Base-by-base conservation (phyloP, 2,329 filamentous ascomycete species). In the Nigrograna mackinnonii region DNA sequence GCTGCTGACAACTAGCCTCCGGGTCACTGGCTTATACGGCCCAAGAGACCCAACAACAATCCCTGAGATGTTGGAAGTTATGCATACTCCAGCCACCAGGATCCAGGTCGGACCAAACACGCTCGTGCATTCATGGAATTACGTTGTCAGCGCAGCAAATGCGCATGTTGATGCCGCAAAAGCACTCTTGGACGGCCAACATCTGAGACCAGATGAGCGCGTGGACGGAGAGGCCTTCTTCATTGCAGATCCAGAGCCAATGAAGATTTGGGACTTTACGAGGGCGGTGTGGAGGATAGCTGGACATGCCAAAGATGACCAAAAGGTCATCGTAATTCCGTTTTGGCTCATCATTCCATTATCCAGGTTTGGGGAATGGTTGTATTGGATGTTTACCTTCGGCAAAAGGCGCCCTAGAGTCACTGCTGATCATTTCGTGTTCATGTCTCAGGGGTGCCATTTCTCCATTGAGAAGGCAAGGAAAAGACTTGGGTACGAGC, bases 191-290 rank as follows among this genome's bases (percentile, higher is more conserved):
- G 26, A 35, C 22, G 22, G 33, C 21, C 30, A n/a, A 18, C 32
- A 38, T 18, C 12, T 34, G 19, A 37, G 19, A 17, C 34, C 35
- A 24, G 35, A 39, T 17, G 37, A 32, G 30, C 19, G 33, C 12
- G 44, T 47, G 4, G 49, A 50, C 22, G 47, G 47, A 9, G 47
- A 53, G 32, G 41, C 50, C 4, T 53, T 50, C 43, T 50, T 44
- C 40, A 49, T 53, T 13, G 14, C 50, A 13, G 47, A 53, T 24
- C 31, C 22, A 1, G 16, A 21, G 7, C 47, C 47, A 7, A 48
- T 48, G 39, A 37, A 30, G 16, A 35, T 50, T 14, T 53, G 47
- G 50, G 44, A 48, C 20, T 53, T 53, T 32, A 11, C 36, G 5
- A 22, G 47, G 16, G 30, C 11, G 6, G 35, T 50, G 11, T 39